Percentiles rank a stretch among this genome's conserved stretches.
phyloP scores from a whole-genome alignment of 805 yeast species.

The Groenewaldozyma salmanticensis region DNA sequence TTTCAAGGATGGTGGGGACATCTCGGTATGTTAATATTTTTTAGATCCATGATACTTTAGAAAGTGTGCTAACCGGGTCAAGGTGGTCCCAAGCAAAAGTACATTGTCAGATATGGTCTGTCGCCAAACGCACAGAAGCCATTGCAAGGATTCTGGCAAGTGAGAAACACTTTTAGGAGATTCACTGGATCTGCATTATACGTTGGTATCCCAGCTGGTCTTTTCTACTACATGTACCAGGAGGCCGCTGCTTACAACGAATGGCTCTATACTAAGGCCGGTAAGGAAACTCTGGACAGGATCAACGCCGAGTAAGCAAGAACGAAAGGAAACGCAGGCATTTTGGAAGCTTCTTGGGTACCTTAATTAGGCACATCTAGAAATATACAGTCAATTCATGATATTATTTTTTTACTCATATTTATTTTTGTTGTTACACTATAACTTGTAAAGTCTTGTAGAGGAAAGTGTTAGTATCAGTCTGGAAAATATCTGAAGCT shows the following conservation, averaged over 20 bases:
- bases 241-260: slow-evolving; percentile 81
- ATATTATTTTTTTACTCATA: too few relatives aligned
- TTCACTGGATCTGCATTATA: slow-evolving; percentile 74
- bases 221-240: slow-evolving; percentile 83
- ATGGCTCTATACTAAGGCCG: slow-evolving; percentile 93
- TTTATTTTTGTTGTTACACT: too few relatives aligned
- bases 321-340: too few relatives aligned
- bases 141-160: slow-evolving; percentile 72
- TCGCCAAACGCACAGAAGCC: slow-evolving; percentile 93
- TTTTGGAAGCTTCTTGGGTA: too few relatives aligned
- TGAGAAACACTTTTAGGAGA: slow-evolving; percentile 94
- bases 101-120: slow-evolving; percentile 68
- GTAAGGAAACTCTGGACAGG: slow-evolving; percentile 86
- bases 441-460: too few relatives aligned
- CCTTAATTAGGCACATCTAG: too few relatives aligned
- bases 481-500: too few relatives aligned
- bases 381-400: too few relatives aligned
- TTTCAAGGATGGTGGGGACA: slow-evolving; percentile 98
- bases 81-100: slow-evolving; percentile 19
- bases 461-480: too few relatives aligned
- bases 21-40: slow-evolving; percentile 42
- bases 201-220: slow-evolving; percentile 64
- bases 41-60: slow-evolving; percentile 41
- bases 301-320: slow-evolving; percentile 15
- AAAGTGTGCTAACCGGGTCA: slow-evolving; percentile 31